Base-by-base conservation (phyloP, 1,284 basidiomycete genomes). In the Polyporus tsugae region DNA sequence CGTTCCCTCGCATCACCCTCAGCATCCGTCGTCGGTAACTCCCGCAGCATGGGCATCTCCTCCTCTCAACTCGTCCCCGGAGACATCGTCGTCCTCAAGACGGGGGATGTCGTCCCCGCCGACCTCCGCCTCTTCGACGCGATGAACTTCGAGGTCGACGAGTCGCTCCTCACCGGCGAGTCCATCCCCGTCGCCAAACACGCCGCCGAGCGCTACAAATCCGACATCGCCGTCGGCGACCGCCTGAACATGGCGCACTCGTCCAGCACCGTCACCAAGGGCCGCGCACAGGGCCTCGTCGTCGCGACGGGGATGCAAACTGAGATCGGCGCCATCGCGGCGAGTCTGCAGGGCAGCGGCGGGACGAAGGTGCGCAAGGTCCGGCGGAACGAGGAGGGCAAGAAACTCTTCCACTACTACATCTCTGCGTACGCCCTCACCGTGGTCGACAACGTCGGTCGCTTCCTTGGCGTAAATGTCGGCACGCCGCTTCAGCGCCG, bases 151-250 rank as follows among this genome's bases (percentile, higher is more conserved):
- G 88, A 89, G 74, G 71, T 85, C 22, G 90, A 91, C 69, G 90
- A 92, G 76, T 88, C 89, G 5, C 83, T 92, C 41, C 81, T 93
- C n/a, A 92, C 91, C 1, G 91, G 90, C 62, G 89, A 91, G 75
- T 86, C 84, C 13, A 77, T 91, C 19, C 91, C 91, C 67, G 89
- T 91, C 15, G 79, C 82, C 38, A 93, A 93, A 79, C 85, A 81
- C 57, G 76, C 78, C 33, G 11, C 4, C 7, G 83, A 85, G 36
- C 66, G 63, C 9, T 75, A 77, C 33, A 77, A 80, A 53, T 22
- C 76, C 0, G 13, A 11, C 13, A 15, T 41, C 13, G 13, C 41
- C 2, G 86, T 88, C 39, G 88, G 89, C 68, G 87, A 90, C 75
- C 84, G 87, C 41, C 77, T 85, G 70, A 89, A 88, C 71, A 82